Evolutionary conservation across 2,329 filamentous ascomycete species (phyloP), one percentile per base, ranked within the genome.

Genomic region (Aureobasidium sp.): DNA sequence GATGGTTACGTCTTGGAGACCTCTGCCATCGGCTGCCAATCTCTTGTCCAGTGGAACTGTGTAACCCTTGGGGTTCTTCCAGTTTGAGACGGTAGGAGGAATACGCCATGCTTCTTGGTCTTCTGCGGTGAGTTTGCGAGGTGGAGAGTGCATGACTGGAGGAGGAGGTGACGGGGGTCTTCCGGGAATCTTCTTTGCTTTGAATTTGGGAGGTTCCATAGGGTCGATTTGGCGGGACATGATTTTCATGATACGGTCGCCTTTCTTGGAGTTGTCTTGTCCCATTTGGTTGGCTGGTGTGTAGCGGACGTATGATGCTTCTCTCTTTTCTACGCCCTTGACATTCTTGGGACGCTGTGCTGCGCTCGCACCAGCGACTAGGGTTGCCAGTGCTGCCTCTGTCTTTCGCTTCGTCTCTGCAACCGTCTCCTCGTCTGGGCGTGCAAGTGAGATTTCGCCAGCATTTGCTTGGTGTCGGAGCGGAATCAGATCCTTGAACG

Each of bases 21-120:
- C 91, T 69, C 94, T 84, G 13, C 94, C 94, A 73, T 97, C 93
- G 9, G 94, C 93, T 21, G 94, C 94, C 67, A 99, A 78, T 71
- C 94, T 87, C 79, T 99, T 99, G 74, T 99, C 94, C 57, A 99
- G 76, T 0, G 94, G 91, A 1, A 99, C 90, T 0, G 94, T 99
- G 72, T 96, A 99, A 69, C 94, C 94, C 78, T 97, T 97, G 1
- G 93, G 90, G 74, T 99, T 99, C 83, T 99, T 99, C 94, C 94
- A 99, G 75, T 97, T 97, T 25, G 90, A 96, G 2, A 99, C 87
- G 0, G 93, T 90, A 2, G 93, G 91, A 0, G 87, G 87, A 36
- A 90, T 97, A 70, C 87, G 91, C 94, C 94, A 99, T 63, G 90
- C 90, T 74, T 97, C 94, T 74, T 97, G 93, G 68, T 99, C 94